Conservation (phyloP, 306 rosid genomes). For the Cicer pinnatifidum region DNA sequence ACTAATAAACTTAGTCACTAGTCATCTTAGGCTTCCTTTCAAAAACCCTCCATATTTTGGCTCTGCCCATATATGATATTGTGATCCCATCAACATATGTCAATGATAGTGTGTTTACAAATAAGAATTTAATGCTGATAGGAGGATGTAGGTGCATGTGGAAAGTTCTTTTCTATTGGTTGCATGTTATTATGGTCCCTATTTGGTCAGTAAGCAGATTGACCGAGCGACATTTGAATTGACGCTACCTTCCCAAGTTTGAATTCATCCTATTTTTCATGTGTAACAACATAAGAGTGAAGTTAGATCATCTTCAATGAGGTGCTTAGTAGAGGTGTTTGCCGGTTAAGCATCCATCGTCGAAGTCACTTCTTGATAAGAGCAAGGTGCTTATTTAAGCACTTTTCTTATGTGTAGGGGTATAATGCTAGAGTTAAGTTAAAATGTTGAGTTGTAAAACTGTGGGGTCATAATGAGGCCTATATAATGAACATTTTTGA, state of each 20-base stretch:
- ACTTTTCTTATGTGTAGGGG: not conserved
- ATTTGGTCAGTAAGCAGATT: not conserved
- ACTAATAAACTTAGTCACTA: no score
- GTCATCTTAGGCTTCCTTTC: no score
- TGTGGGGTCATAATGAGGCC: constrained; percentile 3
- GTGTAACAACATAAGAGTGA: not conserved
- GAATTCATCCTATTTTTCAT: not conserved
- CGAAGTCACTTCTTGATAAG: not conserved
- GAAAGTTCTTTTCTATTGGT: not conserved
- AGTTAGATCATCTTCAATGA: not conserved
- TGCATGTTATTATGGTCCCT: not conserved
- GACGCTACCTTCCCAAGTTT: not conserved
- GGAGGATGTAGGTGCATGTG: not conserved
- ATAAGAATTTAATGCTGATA: not conserved
- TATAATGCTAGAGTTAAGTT: not conserved
- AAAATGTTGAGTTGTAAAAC: not conserved
- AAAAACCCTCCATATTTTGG: no score
- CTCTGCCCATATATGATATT: no score
- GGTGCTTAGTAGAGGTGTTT: not conserved
- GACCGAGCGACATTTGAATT: not conserved
- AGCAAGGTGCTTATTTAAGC: not conserved
- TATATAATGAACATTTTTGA: not conserved
- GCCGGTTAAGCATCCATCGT: not conserved
- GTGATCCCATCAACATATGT: not conserved
- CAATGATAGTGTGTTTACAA: not conserved